phyloP scores from a whole-genome alignment of 2,329 filamentous ascomycete species.

The Aspergillus sp. region DNA sequence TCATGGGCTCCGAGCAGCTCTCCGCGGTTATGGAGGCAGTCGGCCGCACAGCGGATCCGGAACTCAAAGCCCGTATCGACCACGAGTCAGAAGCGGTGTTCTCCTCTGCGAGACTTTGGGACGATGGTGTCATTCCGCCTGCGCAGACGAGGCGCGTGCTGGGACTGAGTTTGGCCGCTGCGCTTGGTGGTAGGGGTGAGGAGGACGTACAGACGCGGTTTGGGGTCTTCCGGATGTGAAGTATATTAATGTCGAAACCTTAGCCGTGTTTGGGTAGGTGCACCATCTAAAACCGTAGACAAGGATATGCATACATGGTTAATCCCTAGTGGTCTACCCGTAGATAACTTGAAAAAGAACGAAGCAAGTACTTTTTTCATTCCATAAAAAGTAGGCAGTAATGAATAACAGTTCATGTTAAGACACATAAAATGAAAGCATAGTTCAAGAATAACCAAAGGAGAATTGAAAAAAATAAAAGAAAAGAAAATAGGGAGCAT shows the following conservation, averaged over 20 bases:
- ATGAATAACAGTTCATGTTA: no score
- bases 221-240: conserved; percentile 75
- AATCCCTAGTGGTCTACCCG: no score
- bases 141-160: conserved; percentile 66
- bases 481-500: background rate
- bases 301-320: no score
- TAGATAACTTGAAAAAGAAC: no score
- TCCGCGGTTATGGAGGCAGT: conserved; percentile 92
- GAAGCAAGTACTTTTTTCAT: no score
- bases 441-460: no score
- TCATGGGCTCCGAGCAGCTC: conserved; percentile 93
- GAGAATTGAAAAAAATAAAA: background rate
- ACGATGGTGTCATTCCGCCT: conserved; percentile 72
- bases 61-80: conserved; percentile 76
- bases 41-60: conserved; percentile 71
- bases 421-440: no score
- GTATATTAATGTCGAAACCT: background rate
- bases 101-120: conserved; percentile 84
- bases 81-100: conserved; percentile 81
- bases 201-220: conserved; percentile 56
- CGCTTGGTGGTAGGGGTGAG: conserved; percentile 59
- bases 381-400: no score
- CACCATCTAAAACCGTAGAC: no score
- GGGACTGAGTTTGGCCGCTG: conserved; percentile 62
- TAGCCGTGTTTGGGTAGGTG: no score